Evolutionary conservation across 306 rosid genomes (phyloP).

Genomic region (Oxytropis ochrocephala): DNA sequence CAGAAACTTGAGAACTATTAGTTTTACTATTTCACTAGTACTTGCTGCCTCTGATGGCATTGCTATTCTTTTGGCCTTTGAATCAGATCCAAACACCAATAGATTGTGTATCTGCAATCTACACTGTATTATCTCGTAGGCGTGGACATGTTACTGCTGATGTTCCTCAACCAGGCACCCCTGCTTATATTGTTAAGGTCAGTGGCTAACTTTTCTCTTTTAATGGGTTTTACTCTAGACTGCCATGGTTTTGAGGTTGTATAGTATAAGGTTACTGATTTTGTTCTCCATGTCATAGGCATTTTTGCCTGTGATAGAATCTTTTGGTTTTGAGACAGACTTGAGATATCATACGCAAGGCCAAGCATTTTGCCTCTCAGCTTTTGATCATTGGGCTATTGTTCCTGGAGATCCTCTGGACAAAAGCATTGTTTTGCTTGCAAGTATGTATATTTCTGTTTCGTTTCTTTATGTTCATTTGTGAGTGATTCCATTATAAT

Average conservation of each 20-base stretch:
- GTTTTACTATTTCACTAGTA: too few relatives aligned
- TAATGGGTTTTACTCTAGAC: not conserved
- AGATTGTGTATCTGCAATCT: conserved; percentile 95
- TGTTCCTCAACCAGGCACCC: conserved; percentile 99
- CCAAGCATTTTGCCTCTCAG: conserved; percentile 51
- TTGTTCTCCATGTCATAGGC: too few relatives aligned
- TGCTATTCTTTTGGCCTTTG: too few relatives aligned
- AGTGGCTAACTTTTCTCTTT: conserved; percentile 18
- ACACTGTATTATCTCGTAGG: conserved; percentile 95
- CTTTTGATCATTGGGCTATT: conserved; percentile 95
- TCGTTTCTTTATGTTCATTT: too few relatives aligned
- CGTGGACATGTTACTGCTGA: conserved; percentile 98
- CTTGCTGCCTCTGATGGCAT: too few relatives aligned
- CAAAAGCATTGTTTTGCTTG: conserved; percentile 85
- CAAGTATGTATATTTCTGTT: too few relatives aligned
- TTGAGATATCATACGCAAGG: too few relatives aligned
- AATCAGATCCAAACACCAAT: conserved; percentile 95
- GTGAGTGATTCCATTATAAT: too few relatives aligned
- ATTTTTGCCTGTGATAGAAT: too few relatives aligned
- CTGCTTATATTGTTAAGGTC: conserved; percentile 86
- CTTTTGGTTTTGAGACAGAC: too few relatives aligned
- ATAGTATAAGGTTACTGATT: too few relatives aligned
- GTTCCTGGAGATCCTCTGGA: conserved; percentile 99
- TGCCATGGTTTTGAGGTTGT: not conserved
- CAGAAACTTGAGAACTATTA: not conserved